Evolutionary conservation across 257 asterid genomes (phyloP).

Genomic region (Cynanchum wilfordii): DNA sequence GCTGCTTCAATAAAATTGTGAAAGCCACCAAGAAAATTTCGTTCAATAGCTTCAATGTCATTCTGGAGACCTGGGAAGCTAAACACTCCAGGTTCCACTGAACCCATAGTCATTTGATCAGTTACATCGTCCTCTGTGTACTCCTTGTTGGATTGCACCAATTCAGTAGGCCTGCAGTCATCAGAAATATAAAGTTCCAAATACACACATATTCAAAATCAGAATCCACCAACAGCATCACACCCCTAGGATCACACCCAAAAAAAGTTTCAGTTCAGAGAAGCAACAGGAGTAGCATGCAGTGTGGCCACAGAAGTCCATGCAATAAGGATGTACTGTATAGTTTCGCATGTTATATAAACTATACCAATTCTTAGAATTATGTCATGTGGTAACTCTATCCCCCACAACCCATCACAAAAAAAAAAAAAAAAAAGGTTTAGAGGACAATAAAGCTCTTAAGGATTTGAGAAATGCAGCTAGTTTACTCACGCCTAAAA

Average conservation of each 20-base stretch:
- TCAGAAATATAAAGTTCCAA: conserved; percentile 10
- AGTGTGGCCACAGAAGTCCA: background rate
- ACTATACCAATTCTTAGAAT: too few relatives aligned
- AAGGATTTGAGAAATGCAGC: too few relatives aligned
- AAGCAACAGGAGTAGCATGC: background rate
- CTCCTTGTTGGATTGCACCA: conserved; percentile 69
- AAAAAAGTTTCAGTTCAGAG: background rate
- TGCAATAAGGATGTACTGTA: background rate
- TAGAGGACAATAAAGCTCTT: too few relatives aligned
- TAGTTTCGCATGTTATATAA: background rate
- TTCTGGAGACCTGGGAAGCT: conserved; percentile 64
- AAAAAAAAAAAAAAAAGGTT: too few relatives aligned
- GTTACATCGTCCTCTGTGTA: conserved; percentile 86
- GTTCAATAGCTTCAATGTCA: conserved; percentile 72
- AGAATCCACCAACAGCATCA: background rate
- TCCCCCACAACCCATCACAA: too few relatives aligned
- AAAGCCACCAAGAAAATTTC: conserved; percentile 40
- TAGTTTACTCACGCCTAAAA: too few relatives aligned
- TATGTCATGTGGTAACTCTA: too few relatives aligned
- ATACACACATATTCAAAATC: background rate
- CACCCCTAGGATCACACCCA: background rate
- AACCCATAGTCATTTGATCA: conserved; percentile 50
- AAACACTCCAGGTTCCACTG: conserved; percentile 28
- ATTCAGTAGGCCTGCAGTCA: conserved; percentile 65
- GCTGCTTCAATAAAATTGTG: conserved; percentile 49